These are phyloP conservation scores for Gynandropsis gynandra DNA, from an alignment of 345 rosid species.

Conservation along the genomic window DNA sequence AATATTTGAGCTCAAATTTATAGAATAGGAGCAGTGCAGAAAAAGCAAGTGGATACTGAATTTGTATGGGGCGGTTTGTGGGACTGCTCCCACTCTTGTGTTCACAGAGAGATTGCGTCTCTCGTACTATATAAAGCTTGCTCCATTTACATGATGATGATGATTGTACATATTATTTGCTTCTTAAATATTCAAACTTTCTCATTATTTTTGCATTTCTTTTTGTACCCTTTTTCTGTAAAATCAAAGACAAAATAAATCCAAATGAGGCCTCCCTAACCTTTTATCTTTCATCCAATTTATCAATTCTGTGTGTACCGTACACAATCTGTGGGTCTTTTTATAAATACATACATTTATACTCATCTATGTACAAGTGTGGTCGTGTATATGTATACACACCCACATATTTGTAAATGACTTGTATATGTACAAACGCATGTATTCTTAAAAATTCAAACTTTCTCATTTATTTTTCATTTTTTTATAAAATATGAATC, in stretches of 20 bases:
- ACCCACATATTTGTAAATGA: too few relatives aligned
- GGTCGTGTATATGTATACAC: too few relatives aligned
- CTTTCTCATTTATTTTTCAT: too few relatives aligned
- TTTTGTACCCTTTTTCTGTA: conserved; percentile 23
- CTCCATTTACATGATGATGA: conserved; percentile 2
- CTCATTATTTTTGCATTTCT: conserved; percentile 20
- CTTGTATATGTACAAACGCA: too few relatives aligned
- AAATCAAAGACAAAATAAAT: conserved; percentile 27
- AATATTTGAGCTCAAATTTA: too few relatives aligned
- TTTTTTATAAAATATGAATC: too few relatives aligned
- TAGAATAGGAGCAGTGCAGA: conserved; percentile 21
- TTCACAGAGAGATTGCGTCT: conserved; percentile 22
- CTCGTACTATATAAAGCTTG: conserved; percentile 18
- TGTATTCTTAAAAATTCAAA: too few relatives aligned
- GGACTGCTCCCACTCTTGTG: conserved; percentile 16
- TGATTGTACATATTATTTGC: conserved; percentile 1
- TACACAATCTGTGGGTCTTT: too few relatives aligned
- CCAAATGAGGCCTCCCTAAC: conserved; percentile 15
- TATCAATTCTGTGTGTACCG: conserved; percentile 21
- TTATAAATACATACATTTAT: too few relatives aligned
- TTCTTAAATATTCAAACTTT: conserved; percentile 19
- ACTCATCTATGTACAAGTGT: too few relatives aligned
- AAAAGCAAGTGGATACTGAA: conserved; percentile 5
- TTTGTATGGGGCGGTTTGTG: conserved; percentile 23
- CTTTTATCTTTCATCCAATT: neutral